These are phyloP conservation scores for Candida koratica DNA, from an alignment of 805 yeast species.

Conservation along the genomic window DNA sequence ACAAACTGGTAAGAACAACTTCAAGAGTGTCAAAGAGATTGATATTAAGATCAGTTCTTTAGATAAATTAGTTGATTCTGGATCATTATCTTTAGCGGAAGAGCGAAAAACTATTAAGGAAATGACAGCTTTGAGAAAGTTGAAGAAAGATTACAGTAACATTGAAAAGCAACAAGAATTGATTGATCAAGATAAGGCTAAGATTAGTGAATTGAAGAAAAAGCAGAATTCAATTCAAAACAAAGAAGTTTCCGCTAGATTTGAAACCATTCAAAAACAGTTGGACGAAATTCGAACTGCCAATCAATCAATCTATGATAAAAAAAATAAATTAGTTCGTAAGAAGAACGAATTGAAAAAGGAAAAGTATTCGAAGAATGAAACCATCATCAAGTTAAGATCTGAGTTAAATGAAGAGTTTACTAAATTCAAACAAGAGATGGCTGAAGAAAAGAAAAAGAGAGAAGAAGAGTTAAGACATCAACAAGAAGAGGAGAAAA, in stretches of 20 bases:
- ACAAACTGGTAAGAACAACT: constrained; percentile 65
- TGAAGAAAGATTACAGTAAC: constrained; percentile 70
- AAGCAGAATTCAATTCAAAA: constrained; percentile 55
- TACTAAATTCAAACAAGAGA: constrained; percentile 62
- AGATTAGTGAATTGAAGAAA: constrained; percentile 71
- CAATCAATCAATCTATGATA: constrained; percentile 59
- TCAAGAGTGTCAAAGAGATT: constrained; percentile 64
- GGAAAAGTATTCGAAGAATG: constrained; percentile 65
- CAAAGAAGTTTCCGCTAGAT: constrained; percentile 63
- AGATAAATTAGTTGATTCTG: constrained; percentile 73
- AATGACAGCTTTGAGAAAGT: constrained; percentile 75
- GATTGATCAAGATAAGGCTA: constrained; percentile 72
- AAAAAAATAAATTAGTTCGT: constrained; percentile 59
- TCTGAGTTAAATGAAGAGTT: constrained; percentile 72
- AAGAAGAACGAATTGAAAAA: constrained; percentile 65
- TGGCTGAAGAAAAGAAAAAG: constrained; percentile 65
- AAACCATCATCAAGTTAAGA: constrained; percentile 63
- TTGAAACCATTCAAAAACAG: constrained; percentile 63
- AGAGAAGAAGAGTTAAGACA: constrained; percentile 67
- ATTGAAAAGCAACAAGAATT: constrained; percentile 73
- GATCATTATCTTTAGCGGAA: constrained; percentile 80
- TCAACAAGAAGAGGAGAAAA: constrained; percentile 47
- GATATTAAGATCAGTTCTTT: constrained; percentile 60
- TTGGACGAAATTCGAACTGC: constrained; percentile 61
- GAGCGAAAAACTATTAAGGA: constrained; percentile 85